Conservation (phyloP, 805 yeast species). For the Kluyveromyces aestuarii region DNA sequence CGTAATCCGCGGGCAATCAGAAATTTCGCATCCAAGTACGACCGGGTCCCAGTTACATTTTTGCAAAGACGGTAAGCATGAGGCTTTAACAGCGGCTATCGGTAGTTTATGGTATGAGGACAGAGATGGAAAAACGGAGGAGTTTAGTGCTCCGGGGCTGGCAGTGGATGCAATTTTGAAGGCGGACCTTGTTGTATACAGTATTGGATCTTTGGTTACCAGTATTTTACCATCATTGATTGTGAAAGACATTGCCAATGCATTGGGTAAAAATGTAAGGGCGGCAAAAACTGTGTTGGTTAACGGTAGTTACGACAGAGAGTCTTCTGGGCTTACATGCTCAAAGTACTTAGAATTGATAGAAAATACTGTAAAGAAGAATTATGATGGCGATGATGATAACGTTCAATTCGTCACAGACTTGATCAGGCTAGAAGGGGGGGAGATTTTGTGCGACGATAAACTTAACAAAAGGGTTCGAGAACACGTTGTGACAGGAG, state of each 20-base stretch:
- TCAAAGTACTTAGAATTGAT: conserved; percentile 48
- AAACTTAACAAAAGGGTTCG: not conserved
- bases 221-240: conserved; percentile 74
- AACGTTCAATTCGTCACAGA: not conserved
- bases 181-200: conserved; percentile 54
- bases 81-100: not conserved
- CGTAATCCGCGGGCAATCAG: conserved; percentile 82
- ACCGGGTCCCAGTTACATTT: conserved; percentile 59
- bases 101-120: not conserved
- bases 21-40: conserved; percentile 74
- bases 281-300: conserved; percentile 48
- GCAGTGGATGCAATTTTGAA: conserved; percentile 46
- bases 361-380: conserved; percentile 16
- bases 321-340: conserved; percentile 62
- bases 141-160: conserved; percentile 31
- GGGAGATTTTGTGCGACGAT: not conserved
- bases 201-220: conserved; percentile 86
- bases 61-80: conserved; percentile 32
- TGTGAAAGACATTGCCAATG: conserved; percentile 62
- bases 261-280: conserved; percentile 32
- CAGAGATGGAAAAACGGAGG: no score
- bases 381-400: conserved; percentile 47
- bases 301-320: conserved; percentile 73
- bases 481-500: not conserved
- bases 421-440: not conserved